Conservation (phyloP, 148 eudicot species). For the Spergularia marina region DNA sequence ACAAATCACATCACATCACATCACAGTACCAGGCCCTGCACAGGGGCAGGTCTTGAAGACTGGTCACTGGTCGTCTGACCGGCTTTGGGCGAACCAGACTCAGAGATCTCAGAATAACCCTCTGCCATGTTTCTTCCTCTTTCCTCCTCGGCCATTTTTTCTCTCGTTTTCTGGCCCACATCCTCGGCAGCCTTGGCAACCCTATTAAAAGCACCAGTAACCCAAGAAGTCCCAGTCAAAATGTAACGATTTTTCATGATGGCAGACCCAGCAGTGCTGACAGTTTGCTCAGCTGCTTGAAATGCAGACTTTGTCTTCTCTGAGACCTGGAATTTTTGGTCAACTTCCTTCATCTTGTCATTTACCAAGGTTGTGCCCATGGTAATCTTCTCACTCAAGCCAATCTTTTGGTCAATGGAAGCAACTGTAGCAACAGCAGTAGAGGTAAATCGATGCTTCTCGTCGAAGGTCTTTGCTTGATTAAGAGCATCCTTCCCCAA, state of each 20-base stretch:
- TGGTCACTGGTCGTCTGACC: slow-evolving; percentile 15
- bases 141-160: slow-evolving; percentile 64
- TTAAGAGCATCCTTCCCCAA: slow-evolving; percentile 79
- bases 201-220: slow-evolving; percentile 70
- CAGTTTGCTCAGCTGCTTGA: slow-evolving; percentile 83
- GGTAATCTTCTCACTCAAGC: slow-evolving; percentile 66
- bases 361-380: slow-evolving; percentile 73
- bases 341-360: slow-evolving; percentile 84
- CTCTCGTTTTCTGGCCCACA: slow-evolving; percentile 69
- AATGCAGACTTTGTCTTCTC: slow-evolving; percentile 82
- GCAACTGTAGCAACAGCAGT: slow-evolving; percentile 80
- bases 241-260: slow-evolving; percentile 86
- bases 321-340: slow-evolving; percentile 80
- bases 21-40: slow-evolving; percentile 29
- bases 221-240: slow-evolving; percentile 86
- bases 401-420: slow-evolving; percentile 82
- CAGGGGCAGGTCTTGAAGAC: slow-evolving; percentile 24
- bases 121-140: slow-evolving; percentile 41
- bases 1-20: not conserved
- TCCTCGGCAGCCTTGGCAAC: slow-evolving; percentile 81
- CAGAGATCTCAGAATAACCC: slow-evolving; percentile 43
- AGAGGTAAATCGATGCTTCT: slow-evolving; percentile 69
- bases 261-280: slow-evolving; percentile 77
- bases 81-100: slow-evolving; percentile 33
- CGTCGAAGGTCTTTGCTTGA: slow-evolving; percentile 83